A percentile compares a stretch with the other conserved stretches of the same genome.
Conservation (phyloP, 75 land plant species). For the Ceratopteris richardii region DNA sequence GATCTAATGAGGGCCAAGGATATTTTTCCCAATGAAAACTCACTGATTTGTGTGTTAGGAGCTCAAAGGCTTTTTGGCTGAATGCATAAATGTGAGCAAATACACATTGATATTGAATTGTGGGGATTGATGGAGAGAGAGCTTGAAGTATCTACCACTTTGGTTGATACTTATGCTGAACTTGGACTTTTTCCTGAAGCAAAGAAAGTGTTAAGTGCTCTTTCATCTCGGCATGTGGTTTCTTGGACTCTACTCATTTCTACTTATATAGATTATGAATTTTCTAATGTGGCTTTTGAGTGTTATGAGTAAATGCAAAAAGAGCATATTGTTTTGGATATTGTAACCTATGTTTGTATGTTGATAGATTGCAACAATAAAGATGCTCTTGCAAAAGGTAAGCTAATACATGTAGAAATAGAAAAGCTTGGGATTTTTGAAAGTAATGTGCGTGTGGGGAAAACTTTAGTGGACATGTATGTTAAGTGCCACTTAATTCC, state of each 20-base stretch:
- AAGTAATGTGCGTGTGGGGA: slow-evolving; percentile 7
- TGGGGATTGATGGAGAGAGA: slow-evolving; percentile 17
- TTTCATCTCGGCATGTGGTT: slow-evolving; percentile 32
- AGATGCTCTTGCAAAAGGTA: slow-evolving; percentile 29
- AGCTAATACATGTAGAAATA: slow-evolving; percentile 10
- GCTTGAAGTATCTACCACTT: slow-evolving; percentile 27
- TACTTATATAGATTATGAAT: slow-evolving; percentile 32
- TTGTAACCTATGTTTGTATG: slow-evolving; percentile 19
- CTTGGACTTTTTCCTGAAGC: slow-evolving; percentile 29
- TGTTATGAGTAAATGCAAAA: slow-evolving; percentile 36
- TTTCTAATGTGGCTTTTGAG: slow-evolving; percentile 16
- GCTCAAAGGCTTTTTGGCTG: slow-evolving; percentile 39
- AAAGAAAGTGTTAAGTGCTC: slow-evolving; percentile 19
- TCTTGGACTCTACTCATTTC: slow-evolving; percentile 49
- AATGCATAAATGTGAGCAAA: slow-evolving; percentile 20
- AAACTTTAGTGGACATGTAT: slow-evolving; percentile 13
- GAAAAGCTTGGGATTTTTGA: slow-evolving; percentile 6
- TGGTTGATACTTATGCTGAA: slow-evolving; percentile 43
- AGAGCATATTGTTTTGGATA: slow-evolving; percentile 15
- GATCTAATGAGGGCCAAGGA: slow-evolving; percentile 21
- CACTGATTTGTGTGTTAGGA: slow-evolving; percentile 41
- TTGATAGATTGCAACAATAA: slow-evolving; percentile 36
- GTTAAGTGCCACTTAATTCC: slow-evolving; percentile 6
- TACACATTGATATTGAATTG: slow-evolving; percentile 26
- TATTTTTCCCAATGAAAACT: slow-evolving; percentile 25